These are phyloP conservation scores for Fusarium fujikuroi DNA, from an alignment of 2,329 filamentous ascomycete species.

Conservation along the genomic window DNA sequence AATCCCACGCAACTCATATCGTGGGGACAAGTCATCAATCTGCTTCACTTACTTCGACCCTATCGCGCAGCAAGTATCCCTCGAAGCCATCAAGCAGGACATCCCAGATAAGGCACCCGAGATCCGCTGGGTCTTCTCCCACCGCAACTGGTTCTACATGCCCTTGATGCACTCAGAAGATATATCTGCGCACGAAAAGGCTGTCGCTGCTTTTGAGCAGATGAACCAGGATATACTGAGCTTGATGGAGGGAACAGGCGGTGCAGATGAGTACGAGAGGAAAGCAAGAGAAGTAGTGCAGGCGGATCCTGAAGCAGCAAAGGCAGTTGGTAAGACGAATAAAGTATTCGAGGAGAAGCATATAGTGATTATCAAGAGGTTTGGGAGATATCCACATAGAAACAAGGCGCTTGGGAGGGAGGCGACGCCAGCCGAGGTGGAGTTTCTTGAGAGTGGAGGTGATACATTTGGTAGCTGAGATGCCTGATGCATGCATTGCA, in stretches of 20 bases:
- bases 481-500: not conserved
- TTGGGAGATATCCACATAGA: constrained; percentile 69
- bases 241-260: constrained; percentile 42
- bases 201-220: constrained; percentile 46
- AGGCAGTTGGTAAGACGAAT: constrained; percentile 36
- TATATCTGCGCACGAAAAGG: constrained; percentile 55
- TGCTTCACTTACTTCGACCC: constrained; percentile 68
- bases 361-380: constrained; percentile 60
- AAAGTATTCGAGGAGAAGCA: constrained; percentile 58
- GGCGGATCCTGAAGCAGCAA: constrained; percentile 41
- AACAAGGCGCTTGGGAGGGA: constrained; percentile 62
- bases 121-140: constrained; percentile 50
- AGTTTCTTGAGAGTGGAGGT: constrained; percentile 59
- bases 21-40: constrained; percentile 55
- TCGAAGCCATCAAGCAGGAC: constrained; percentile 49
- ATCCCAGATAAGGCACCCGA: constrained; percentile 43
- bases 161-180: constrained; percentile 70
- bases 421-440: constrained; percentile 60
- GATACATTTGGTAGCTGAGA: constrained; percentile 49
- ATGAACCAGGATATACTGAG: constrained; percentile 49
- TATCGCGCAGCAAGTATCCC: constrained; percentile 58
- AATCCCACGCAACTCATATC: constrained; percentile 70
- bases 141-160: constrained; percentile 67
- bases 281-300: constrained; percentile 45
- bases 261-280: constrained; percentile 40